These are phyloP conservation scores for Pythium monospermum DNA, from an alignment of 352 stramenopile genomes.

Conservation along the genomic window DNA sequence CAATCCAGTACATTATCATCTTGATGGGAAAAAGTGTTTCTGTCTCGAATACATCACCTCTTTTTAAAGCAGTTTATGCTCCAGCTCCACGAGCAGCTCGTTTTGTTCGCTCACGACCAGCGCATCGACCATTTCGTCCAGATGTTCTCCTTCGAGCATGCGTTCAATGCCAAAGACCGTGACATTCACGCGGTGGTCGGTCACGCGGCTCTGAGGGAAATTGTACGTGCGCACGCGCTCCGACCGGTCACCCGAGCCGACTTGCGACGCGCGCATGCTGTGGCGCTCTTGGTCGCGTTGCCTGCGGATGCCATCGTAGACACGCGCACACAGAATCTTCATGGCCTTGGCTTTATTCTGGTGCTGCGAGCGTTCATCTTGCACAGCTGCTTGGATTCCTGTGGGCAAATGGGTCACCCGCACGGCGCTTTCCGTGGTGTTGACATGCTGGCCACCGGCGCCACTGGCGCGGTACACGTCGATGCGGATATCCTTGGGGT, in stretches of 20 bases:
- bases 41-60: no score
- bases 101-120: conserved; percentile 80
- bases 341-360: conserved; percentile 99
- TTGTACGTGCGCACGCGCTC: conserved; percentile 99
- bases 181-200: conserved; percentile 92
- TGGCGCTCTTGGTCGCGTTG: conserved; percentile 52
- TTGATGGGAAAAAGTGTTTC: neutral
- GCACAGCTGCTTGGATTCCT: conserved; percentile 82
- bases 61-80: no score
- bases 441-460: conserved; percentile 98
- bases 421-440: conserved; percentile 98
- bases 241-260: conserved; percentile 93
- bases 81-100: conserved; percentile 60
- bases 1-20: neutral
- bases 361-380: conserved; percentile 96
- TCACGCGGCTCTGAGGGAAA: conserved; percentile 94
- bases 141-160: conserved; percentile 83
- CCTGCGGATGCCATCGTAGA: conserved; percentile 93
- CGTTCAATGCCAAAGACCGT: conserved; percentile 87
- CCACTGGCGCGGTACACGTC: conserved; percentile 96
- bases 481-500: conserved; percentile 95
- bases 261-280: conserved; percentile 75
- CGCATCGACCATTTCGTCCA: conserved; percentile 89
- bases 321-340: conserved; percentile 93
- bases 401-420: conserved; percentile 97